Base-by-base conservation (phyloP, 1,284 basidiomycete species). In the Rhodotorula sp. region DNA sequence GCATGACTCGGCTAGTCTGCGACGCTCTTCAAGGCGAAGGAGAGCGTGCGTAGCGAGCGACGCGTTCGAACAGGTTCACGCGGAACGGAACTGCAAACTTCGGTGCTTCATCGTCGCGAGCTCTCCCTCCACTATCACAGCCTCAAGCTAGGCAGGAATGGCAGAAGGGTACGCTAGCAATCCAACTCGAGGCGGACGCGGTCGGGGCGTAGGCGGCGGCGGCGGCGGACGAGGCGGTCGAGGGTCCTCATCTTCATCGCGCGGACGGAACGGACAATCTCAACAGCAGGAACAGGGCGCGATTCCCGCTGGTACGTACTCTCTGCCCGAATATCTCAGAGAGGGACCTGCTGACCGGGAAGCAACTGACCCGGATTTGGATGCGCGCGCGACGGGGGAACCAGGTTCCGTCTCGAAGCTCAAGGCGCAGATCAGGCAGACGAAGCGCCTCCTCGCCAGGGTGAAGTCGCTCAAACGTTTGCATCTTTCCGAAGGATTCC, bases 371-470 rank as follows among this genome's bases (percentile, higher is more conserved):
- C 7, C 6, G 7, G 7, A 22, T 7, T 29, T 45, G 17, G 1
- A 20, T 6, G 4, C 46, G 29, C 26, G 14, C 26, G 7, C n/a
- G 8, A 42, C 37, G 37, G 37, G 37, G 37, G 10, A 12, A 42
- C 10, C 57, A 75, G 74, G 74, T 1, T 70, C 65, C 37, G 72
- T 75, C 54, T 65, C 62, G 45, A 75, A 75, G 57, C 68, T 75
- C 48, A 75, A 75, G 59, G 69, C 71, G 0, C 74, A 75, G 57
- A 49, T 75, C 44, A 55, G 74, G 5, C 74, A 75, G 57, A 75
- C 74, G 26, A 71, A 66, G 45, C 67, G 74, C 3, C 20, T 75
- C n/a, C 66, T 75, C 20, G 68, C 69, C 7, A 62, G 68, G 49
- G 72, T 73, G 14, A 18, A 66, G 30, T 4, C 8, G 6, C 8